These are phyloP conservation scores for Jaapia argillacea DNA, from an alignment of 768 basidiomycete genomes.

Conservation along the genomic window DNA sequence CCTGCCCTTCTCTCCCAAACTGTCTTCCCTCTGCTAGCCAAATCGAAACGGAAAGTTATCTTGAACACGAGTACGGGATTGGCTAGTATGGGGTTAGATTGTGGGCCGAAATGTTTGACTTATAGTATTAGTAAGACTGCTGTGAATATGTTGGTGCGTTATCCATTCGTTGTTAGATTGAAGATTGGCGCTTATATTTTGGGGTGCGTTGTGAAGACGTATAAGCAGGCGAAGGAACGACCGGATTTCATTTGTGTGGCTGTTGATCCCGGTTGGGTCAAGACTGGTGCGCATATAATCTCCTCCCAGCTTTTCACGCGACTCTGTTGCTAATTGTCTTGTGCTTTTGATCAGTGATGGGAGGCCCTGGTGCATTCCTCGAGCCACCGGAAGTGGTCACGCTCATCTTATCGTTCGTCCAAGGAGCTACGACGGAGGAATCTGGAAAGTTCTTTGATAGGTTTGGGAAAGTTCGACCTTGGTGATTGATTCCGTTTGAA, in stretches of 20 bases:
- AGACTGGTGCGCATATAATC: not conserved
- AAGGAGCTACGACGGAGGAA: not conserved
- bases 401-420: not conserved
- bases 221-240: not conserved
- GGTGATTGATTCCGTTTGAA: too few species aligned
- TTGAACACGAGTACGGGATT: slow-evolving; percentile 23
- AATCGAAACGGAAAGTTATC: slow-evolving; percentile 20
- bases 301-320: not conserved
- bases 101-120: slow-evolving; percentile 16
- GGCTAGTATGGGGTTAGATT: slow-evolving; percentile 21
- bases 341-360: not conserved
- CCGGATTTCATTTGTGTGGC: not conserved
- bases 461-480: not conserved
- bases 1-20: slow-evolving; percentile 23
- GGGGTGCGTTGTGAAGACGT: slow-evolving; percentile 3
- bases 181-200: too few species aligned
- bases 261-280: not conserved
- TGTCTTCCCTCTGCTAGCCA: slow-evolving; percentile 24
- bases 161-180: not conserved
- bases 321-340: not conserved
- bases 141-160: slow-evolving; percentile 29
- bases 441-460: not conserved
- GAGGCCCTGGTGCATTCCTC: not conserved
- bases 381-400: not conserved
- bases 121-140: slow-evolving; percentile 29